phyloP scores from a whole-genome alignment of 1,284 basidiomycete species.

The Rhodotorula sp. region DNA sequence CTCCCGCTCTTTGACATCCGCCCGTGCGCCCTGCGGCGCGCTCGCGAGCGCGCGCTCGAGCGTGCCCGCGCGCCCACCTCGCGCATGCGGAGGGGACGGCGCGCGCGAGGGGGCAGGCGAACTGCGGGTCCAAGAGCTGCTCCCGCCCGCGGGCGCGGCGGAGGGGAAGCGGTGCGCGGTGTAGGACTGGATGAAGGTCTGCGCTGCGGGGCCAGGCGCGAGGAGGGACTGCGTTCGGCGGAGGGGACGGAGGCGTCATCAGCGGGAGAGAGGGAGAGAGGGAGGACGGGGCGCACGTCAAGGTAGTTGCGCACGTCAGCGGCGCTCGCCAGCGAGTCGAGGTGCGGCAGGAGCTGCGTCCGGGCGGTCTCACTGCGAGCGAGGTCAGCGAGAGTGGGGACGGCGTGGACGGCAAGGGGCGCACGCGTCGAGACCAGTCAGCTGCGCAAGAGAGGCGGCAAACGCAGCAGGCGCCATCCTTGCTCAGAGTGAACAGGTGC shows the following conservation, averaged over 20 bases:
- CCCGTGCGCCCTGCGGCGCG: constrained; percentile 6
- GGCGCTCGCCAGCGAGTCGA: background rate
- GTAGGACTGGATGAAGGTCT: constrained; percentile 50
- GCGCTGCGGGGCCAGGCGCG: constrained; percentile 46
- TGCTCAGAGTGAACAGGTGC: too few species aligned
- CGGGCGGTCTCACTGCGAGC: constrained; percentile 9
- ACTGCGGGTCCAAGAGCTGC: constrained; percentile 8
- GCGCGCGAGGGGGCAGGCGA: background rate
- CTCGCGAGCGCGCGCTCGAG: constrained; percentile 4
- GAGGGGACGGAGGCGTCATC: background rate
- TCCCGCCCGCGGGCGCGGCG: background rate
- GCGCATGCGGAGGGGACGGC: background rate
- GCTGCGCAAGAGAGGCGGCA: constrained; percentile 15
- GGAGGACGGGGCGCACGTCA: background rate
- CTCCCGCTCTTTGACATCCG: too few species aligned
- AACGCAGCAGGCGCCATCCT: background rate
- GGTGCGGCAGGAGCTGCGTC: constrained; percentile 22
- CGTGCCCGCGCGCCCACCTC: background rate
- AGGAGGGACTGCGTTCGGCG: constrained; percentile 49
- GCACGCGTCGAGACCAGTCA: constrained; percentile 26
- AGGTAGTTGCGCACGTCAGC: constrained; percentile 16
- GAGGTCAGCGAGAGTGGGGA: background rate
- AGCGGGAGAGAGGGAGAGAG: background rate
- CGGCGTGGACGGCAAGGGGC: background rate
- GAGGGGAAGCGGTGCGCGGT: constrained; percentile 37